Base-by-base conservation (phyloP, 768 basidiomycete species). In the Amanita pallidorosea region DNA sequence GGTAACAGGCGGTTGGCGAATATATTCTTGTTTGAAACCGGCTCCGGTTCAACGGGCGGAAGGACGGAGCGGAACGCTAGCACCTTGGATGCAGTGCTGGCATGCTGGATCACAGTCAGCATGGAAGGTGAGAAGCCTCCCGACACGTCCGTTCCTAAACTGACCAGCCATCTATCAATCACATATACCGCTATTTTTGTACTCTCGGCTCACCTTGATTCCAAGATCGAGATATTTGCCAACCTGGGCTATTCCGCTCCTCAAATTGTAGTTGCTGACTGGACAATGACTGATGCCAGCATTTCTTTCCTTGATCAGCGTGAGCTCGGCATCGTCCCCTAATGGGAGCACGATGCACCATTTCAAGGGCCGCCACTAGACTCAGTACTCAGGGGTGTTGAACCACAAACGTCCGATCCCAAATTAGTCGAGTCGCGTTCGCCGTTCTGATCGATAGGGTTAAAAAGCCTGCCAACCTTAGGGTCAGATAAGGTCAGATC, bases 241-340 rank as follows among this genome's bases (percentile, higher is more conserved):
- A 7, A 97, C 77, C 13, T 77, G 79, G 2, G 93, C 85, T 25
- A 88, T 73, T 1, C 95, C 95, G 55, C 89, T 92, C 34, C 81
- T 76, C 45, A 98, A 62, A 67, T 95, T 88, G 64, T 95, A 88
- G 64, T 97, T 98, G 60, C 89, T 93, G 23, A 85, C 85, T 18
- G 95, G 93, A 61, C 95, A 97, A 66, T 97, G 95, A 56, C 87
- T 86, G 45, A 98, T 72, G 8, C 93, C 93, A 1, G 86, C 81
- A 7, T 71, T 68, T 47, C 73, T 71, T 56, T 70, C 53, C 56
- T 78, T 77, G 56, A 97, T 79, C 20, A 95, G 67, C 34, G 76
- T 70, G 52, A 92, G 69, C 66, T 97, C 95, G 4, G 72, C 70
- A 13, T 81, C 75, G 22, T 23, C 4, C 22, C 22, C 22, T 4